Conservation (phyloP, 768 basidiomycete species). For the Termitomyces sp. region DNA sequence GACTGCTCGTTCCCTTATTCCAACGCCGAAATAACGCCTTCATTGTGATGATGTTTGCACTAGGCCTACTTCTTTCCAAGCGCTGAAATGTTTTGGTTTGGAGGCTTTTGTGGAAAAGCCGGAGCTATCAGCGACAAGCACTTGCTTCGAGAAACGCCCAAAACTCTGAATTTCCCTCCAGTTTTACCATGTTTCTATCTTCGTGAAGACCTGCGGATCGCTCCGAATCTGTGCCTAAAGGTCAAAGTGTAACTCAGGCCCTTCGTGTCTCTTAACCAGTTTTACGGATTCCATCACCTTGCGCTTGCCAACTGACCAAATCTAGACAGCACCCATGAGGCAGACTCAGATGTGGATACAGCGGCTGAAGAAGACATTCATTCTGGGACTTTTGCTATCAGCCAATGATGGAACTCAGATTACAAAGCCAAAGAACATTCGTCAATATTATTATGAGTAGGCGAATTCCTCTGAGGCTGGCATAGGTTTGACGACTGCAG, state of each 20-base stretch:
- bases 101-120: no score
- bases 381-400: background rate
- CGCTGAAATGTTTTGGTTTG: background rate
- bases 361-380: background rate
- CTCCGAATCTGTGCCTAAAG: background rate
- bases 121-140: background rate
- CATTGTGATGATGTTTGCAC: background rate
- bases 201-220: background rate
- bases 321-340: background rate
- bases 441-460: background rate
- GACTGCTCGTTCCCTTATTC: background rate
- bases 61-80: background rate
- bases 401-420: background rate
- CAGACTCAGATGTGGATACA: background rate
- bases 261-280: background rate
- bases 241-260: no score
- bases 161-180: background rate
- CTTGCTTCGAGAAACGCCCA: background rate
- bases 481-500: no score
- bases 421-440: background rate
- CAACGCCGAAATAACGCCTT: background rate
- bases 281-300: background rate
- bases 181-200: background rate
- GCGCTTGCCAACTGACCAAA: background rate
- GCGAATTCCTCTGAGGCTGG: no score